Percentiles rank a stretch among this genome's conserved stretches.
Conservation (phyloP, 768 basidiomycete genomes). For the Cystofilobasidium ferigula region DNA sequence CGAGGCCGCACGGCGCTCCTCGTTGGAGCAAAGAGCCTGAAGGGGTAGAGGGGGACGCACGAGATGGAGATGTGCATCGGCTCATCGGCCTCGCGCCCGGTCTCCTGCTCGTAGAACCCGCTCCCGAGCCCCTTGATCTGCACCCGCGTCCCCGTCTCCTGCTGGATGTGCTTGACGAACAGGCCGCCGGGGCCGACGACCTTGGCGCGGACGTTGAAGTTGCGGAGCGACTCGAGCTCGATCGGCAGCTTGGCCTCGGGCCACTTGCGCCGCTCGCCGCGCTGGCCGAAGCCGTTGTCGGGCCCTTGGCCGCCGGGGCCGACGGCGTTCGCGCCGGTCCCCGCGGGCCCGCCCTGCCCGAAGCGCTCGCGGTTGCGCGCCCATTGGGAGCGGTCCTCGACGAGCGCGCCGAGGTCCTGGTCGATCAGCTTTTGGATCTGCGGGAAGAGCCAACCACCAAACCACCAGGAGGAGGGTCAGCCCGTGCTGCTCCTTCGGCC, state of each 20-base stretch:
- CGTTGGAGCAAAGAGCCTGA: neutral
- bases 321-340: conserved; percentile 18
- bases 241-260: conserved; percentile 91
- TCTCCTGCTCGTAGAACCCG: conserved; percentile 86
- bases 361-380: conserved; percentile 37
- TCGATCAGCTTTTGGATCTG: conserved; percentile 40
- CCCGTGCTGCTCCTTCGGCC: too few species aligned
- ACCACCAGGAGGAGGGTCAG: neutral
- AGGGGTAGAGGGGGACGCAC: conserved; percentile 43
- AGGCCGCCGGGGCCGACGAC: conserved; percentile 94
- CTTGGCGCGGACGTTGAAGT: conserved; percentile 96
- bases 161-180: conserved; percentile 96
- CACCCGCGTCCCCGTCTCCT: conserved; percentile 87
- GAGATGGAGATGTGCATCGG: conserved; percentile 87
- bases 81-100: conserved; percentile 73
- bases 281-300: conserved; percentile 25
- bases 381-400: conserved; percentile 38
- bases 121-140: conserved; percentile 94
- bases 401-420: conserved; percentile 40
- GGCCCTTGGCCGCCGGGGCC: conserved; percentile 26
- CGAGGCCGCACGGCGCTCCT: neutral
- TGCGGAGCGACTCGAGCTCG: conserved; percentile 75
- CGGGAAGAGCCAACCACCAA: neutral
- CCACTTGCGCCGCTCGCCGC: conserved; percentile 60
- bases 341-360: conserved; percentile 20